phyloP scores from a whole-genome alignment of 148 eudicot genomes.

The Heliosperma pusillum region DNA sequence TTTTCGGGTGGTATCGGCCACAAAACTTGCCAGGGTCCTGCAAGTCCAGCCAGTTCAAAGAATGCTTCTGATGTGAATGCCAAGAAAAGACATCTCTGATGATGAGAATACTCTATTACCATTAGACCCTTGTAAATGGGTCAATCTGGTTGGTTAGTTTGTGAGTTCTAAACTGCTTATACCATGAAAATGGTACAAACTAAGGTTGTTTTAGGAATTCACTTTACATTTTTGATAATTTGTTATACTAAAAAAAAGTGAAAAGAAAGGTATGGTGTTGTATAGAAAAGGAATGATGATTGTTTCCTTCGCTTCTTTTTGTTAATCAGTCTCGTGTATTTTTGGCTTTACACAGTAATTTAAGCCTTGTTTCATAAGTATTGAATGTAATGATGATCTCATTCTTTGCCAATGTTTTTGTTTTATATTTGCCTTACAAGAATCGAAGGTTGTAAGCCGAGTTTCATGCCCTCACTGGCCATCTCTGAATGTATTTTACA shows the following conservation, averaged over 20 bases:
- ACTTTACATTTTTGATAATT: conserved; percentile 12
- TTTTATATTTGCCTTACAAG: too few species aligned
- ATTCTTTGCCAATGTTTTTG: not conserved
- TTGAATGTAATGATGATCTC: not conserved
- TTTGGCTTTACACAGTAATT: not conserved
- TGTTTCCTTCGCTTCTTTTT: not conserved
- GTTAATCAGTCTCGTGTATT: not conserved
- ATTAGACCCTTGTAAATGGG: not conserved
- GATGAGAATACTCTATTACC: conserved; percentile 1
- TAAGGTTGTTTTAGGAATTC: not conserved
- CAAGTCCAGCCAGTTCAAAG: not conserved
- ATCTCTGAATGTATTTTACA: too few species aligned
- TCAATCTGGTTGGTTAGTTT: not conserved
- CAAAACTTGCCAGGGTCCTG: not conserved
- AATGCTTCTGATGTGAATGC: not conserved
- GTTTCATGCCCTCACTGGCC: too few species aligned
- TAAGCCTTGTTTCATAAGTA: conserved; percentile 5
- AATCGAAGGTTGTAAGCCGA: too few species aligned
- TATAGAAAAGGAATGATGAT: conserved; percentile 7
- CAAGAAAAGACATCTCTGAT: not conserved
- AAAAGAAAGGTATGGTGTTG: conserved; percentile 16
- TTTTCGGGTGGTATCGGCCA: not conserved
- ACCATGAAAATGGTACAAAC: conserved; percentile 9
- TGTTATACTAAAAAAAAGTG: conserved; percentile 1
- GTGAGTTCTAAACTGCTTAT: not conserved